Percentiles rank a stretch among this genome's conserved stretches.
These are phyloP conservation scores for Apiospora arundinis DNA, from an alignment of 2,329 filamentous ascomycete species.

Conservation along the genomic window DNA sequence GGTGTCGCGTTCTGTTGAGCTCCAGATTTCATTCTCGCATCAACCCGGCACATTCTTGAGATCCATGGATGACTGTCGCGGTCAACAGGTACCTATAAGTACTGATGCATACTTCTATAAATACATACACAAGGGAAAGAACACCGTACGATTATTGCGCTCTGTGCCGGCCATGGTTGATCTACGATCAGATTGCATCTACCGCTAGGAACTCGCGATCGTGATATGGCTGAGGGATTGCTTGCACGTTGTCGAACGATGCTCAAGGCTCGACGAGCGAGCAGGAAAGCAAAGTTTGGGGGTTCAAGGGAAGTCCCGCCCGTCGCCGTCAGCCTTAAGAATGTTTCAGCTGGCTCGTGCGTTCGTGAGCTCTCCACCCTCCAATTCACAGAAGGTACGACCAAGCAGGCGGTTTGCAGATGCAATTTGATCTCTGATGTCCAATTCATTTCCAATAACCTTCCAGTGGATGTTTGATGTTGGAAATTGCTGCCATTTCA, in stretches of 20 bases:
- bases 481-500: neutral
- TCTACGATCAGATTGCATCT: neutral
- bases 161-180: neutral
- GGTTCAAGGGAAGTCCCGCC: neutral
- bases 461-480: neutral
- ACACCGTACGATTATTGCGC: too few relatives aligned
- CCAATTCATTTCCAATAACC: neutral
- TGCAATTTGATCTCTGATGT: neutral
- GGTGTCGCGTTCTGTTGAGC: slow-evolving; percentile 8
- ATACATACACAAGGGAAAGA: too few relatives aligned
- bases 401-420: neutral
- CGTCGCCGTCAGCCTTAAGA: slow-evolving; percentile 9
- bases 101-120: neutral
- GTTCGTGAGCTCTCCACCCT: neutral
- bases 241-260: slow-evolving; percentile 4
- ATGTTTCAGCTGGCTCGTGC: slow-evolving; percentile 12
- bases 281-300: neutral
- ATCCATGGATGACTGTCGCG: neutral
- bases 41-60: neutral
- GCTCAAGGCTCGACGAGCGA: neutral
- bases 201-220: neutral
- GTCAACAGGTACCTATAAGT: neutral
- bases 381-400: neutral
- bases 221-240: neutral
- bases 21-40: neutral